Evolutionary conservation across 768 basidiomycete species (phyloP).

Genomic region (Ramaria sp.): DNA sequence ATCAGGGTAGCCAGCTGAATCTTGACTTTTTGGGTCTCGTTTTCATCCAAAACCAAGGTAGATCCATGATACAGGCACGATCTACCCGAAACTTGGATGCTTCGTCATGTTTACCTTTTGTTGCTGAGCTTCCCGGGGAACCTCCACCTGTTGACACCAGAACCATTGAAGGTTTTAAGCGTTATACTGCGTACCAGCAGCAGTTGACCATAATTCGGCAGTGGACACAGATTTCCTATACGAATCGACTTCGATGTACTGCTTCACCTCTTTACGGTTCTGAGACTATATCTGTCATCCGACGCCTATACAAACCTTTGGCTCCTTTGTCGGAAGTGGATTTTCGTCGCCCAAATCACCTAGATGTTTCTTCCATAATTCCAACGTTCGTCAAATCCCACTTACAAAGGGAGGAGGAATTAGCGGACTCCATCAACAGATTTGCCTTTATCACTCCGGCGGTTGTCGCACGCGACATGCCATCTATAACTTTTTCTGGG

Average conservation of each 20-base stretch:
- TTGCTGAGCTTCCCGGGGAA: slow-evolving; percentile 43
- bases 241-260: slow-evolving; percentile 64
- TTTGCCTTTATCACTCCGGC: slow-evolving; percentile 79
- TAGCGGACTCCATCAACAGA: slow-evolving; percentile 42
- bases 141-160: slow-evolving; percentile 66
- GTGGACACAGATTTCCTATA: slow-evolving; percentile 60
- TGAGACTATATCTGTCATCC: slow-evolving; percentile 31
- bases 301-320: slow-evolving; percentile 33
- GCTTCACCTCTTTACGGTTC: slow-evolving; percentile 24
- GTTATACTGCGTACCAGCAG: slow-evolving; percentile 35
- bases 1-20: slow-evolving; percentile 44
- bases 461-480: slow-evolving; percentile 66
- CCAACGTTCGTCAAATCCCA: slow-evolving; percentile 54
- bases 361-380: slow-evolving; percentile 29
- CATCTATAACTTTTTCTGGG: slow-evolving; percentile 47
- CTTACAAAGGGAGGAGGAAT: slow-evolving; percentile 40
- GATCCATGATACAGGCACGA: slow-evolving; percentile 39
- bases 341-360: slow-evolving; percentile 21
- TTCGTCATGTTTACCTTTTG: slow-evolving; percentile 40
- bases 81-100: slow-evolving; percentile 50
- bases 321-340: slow-evolving; percentile 39
- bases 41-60: slow-evolving; percentile 47
- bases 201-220: slow-evolving; percentile 42
- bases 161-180: slow-evolving; percentile 61
- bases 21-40: slow-evolving; percentile 54